Conservation (phyloP, 805 yeast species). For the Komagataella populi region DNA sequence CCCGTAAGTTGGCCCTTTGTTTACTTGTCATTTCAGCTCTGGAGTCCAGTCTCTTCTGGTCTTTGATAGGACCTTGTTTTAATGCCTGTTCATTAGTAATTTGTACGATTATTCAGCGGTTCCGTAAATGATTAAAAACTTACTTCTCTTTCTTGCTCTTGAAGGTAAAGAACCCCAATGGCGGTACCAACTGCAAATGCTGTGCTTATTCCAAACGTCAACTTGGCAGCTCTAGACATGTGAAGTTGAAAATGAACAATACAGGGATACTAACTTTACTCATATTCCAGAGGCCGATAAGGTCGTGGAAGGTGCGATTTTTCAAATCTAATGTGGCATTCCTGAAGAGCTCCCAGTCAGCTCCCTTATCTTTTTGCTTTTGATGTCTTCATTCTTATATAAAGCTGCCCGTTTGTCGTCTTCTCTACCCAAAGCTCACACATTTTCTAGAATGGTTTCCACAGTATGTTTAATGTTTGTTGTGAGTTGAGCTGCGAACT, state of each 20-base stretch:
- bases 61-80: slow-evolving; percentile 77
- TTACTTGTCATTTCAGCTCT: slow-evolving; percentile 23
- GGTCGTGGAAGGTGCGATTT: neutral
- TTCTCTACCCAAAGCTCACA: neutral
- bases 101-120: neutral
- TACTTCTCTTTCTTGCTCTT: slow-evolving; percentile 52
- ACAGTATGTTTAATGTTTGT: neutral
- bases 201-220: slow-evolving; percentile 52
- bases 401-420: neutral
- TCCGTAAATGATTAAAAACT: slow-evolving; percentile 8
- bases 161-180: slow-evolving; percentile 57
- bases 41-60: slow-evolving; percentile 43
- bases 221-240: slow-evolving; percentile 75
- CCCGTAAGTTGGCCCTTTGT: slow-evolving; percentile 43
- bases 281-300: neutral
- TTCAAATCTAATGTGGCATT: neutral
- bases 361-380: neutral
- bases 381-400: neutral
- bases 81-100: slow-evolving; percentile 27
- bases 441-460: neutral
- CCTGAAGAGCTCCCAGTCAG: neutral
- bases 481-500: neutral
- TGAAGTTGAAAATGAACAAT: neutral
- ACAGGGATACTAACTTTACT: neutral
- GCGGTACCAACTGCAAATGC: slow-evolving; percentile 45